Evolutionary conservation across 2,329 filamentous ascomycete species (phyloP), one percentile per base, ranked within the genome.

Genomic region (Fusarium tuaranense): DNA sequence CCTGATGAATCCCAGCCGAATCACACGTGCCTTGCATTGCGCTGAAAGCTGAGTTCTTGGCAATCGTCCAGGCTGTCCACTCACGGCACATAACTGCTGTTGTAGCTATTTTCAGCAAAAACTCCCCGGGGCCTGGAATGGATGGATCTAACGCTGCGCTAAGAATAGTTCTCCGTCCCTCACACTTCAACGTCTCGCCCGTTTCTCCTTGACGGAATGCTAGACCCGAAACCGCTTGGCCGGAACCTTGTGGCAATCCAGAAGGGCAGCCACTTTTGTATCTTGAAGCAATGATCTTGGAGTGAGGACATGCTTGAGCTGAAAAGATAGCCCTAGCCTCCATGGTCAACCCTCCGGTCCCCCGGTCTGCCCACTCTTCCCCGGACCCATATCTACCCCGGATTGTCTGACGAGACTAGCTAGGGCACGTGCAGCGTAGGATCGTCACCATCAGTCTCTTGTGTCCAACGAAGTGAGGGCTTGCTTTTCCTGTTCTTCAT

Each of bases 381-480:
- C 59, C 59, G 16, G 59, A 65, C 62, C 46, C 36, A 30, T 27
- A 30, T 12, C 27, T 65, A 44, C 62, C 58, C 58, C 48, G 41
- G 61, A 63, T 59, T 73, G 22, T 32, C 25, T 55, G 48, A 18
- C 38, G 44, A 68, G 51, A 34, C 44, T 65, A 36, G 44, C 27
- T 16, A 32, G 58, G 46, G 59, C 25, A 36, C 58, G 63, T 70
- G 67, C 57, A 25, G 57, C 36, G 9, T 39, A 22, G 51, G 39
- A 59, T 67, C 48, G 63, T 65, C 64, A 59, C 36, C 30, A 46
- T 2, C 7, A 65, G 64, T 44, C n/a, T 39, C 57, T 27, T 39
- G 10, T 25, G 14, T 27, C 36, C 57, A 22, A 36, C 53, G 5
- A 59, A 59, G 30, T 22, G 53, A 41, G 18, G 30, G 10, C 14